Evolutionary conservation across 176 grass and related monocot genomes (phyloP).

Genomic region (Thinopyrum elongatum): DNA sequence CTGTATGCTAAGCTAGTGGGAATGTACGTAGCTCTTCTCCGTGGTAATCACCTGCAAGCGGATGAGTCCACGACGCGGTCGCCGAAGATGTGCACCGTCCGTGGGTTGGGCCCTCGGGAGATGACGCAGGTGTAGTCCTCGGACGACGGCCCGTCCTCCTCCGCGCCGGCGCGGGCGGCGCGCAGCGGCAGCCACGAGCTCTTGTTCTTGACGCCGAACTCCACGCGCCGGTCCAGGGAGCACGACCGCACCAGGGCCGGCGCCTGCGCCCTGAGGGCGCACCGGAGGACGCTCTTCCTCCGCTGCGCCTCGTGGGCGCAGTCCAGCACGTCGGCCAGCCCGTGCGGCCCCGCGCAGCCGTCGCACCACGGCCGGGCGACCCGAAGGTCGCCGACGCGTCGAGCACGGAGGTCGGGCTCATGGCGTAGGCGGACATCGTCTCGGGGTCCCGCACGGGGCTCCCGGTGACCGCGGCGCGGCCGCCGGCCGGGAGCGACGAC

Average conservation of each 20-base stretch:
- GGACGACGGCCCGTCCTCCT: conserved; percentile 44
- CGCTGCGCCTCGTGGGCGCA: conserved; percentile 12
- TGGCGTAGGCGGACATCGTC: conserved; percentile 10
- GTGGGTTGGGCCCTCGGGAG: conserved; percentile 52
- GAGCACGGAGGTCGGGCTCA: conserved; percentile 59
- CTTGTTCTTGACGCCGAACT: conserved; percentile 73
- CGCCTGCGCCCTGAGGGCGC: conserved; percentile 1
- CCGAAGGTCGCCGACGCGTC: conserved; percentile 27
- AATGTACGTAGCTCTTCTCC: conserved; percentile 70
- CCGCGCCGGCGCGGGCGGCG: neutral
- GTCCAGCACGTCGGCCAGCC: conserved; percentile 57
- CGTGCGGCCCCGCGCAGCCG: conserved; percentile 26
- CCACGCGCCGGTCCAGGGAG: conserved; percentile 56
- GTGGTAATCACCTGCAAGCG: conserved; percentile 38
- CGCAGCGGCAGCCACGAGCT: conserved; percentile 46
- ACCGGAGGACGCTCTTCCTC: conserved; percentile 19
- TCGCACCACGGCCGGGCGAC: conserved; percentile 26
- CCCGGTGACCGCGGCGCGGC: neutral
- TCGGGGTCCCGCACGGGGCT: conserved; percentile 8
- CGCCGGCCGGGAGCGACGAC: conserved; percentile 29
- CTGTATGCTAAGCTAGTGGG: conserved; percentile 69
- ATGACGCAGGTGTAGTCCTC: conserved; percentile 87
- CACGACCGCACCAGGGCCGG: conserved; percentile 19
- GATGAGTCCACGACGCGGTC: neutral
- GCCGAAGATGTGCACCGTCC: conserved; percentile 62